Percentiles rank a stretch among this genome's conserved stretches.
These are phyloP conservation scores for Penicillium sp. DNA, from an alignment of 2,329 filamentous ascomycete genomes.

Conservation along the genomic window DNA sequence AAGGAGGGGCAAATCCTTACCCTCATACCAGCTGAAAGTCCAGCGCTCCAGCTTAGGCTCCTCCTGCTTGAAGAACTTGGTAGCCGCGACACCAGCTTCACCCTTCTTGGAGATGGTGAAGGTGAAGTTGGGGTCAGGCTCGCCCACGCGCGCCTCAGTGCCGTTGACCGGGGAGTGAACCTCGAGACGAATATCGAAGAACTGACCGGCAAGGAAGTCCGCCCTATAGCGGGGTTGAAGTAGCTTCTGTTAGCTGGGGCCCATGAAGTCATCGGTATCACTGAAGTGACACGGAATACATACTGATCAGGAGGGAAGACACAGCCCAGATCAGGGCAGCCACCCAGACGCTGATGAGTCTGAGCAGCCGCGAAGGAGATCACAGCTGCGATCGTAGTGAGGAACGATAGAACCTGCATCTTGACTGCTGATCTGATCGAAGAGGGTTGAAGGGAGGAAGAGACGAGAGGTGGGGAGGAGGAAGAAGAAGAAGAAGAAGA, in stretches of 20 bases:
- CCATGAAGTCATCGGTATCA: background rate
- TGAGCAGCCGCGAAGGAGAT: conserved; percentile 49
- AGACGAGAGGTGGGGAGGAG: background rate
- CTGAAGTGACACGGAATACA: conserved; percentile 24
- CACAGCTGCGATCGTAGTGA: conserved; percentile 35
- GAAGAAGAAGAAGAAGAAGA: background rate
- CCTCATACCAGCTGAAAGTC: conserved; percentile 85
- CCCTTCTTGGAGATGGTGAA: conserved; percentile 76
- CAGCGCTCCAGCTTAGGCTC: conserved; percentile 79
- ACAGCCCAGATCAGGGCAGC: conserved; percentile 63
- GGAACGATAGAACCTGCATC: conserved; percentile 35
- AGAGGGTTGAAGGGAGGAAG: background rate
- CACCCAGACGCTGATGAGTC: conserved; percentile 62
- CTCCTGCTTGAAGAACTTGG: conserved; percentile 70
- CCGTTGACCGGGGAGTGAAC: conserved; percentile 83
- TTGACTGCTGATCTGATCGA: background rate
- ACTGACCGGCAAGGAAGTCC: conserved; percentile 83
- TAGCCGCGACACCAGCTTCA: conserved; percentile 59
- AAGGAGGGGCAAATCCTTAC: conserved; percentile 37
- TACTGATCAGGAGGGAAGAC: conserved; percentile 65
- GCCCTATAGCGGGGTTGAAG: conserved; percentile 52
- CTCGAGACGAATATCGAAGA: conserved; percentile 83
- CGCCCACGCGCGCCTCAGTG: conserved; percentile 75
- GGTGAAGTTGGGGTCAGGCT: conserved; percentile 71
- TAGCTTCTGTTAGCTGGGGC: background rate